Percentiles rank a stretch among this genome's conserved stretches.
These are phyloP conservation scores for Daucus carota DNA, from an alignment of 129 eudicot species.

Conservation along the genomic window DNA sequence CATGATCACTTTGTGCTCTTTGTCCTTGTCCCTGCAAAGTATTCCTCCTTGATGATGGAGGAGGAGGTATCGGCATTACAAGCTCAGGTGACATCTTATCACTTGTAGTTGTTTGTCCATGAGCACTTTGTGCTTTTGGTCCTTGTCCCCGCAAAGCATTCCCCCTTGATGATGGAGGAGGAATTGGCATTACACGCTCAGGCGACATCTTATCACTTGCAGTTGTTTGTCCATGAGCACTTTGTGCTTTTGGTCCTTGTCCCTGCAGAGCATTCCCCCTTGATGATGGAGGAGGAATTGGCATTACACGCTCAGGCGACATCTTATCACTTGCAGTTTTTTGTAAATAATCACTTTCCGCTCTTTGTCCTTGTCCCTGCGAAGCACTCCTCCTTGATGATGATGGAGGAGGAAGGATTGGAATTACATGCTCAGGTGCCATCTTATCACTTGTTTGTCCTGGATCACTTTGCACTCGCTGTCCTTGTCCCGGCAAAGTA, in stretches of 20 bases:
- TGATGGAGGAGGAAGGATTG: too few species aligned
- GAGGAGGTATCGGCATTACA: not conserved
- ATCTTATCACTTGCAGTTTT: not conserved
- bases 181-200: constrained; percentile 3
- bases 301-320: not conserved
- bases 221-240: constrained; percentile 1
- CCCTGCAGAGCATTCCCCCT: not conserved
- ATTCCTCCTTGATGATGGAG: constrained; percentile 32
- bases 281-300: constrained; percentile 24
- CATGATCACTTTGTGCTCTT: constrained; percentile 20
- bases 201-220: not conserved
- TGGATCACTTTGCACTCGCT: constrained; percentile 20
- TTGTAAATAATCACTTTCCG: constrained; percentile 4
- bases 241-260: constrained; percentile 12
- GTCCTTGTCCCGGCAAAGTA: constrained; percentile 39
- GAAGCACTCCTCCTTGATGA: too few species aligned
- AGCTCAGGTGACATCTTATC: not conserved
- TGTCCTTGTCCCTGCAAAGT: constrained; percentile 42
- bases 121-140: constrained; percentile 18
- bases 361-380: constrained; percentile 44
- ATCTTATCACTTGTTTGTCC: too few species aligned
- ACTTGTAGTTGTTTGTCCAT: not conserved
- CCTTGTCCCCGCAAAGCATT: constrained; percentile 42
- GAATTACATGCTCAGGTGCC: too few species aligned
- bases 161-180: constrained; percentile 22